Evolutionary conservation across 768 basidiomycete genomes (phyloP).

Genomic region (Lenzites betulinus): DNA sequence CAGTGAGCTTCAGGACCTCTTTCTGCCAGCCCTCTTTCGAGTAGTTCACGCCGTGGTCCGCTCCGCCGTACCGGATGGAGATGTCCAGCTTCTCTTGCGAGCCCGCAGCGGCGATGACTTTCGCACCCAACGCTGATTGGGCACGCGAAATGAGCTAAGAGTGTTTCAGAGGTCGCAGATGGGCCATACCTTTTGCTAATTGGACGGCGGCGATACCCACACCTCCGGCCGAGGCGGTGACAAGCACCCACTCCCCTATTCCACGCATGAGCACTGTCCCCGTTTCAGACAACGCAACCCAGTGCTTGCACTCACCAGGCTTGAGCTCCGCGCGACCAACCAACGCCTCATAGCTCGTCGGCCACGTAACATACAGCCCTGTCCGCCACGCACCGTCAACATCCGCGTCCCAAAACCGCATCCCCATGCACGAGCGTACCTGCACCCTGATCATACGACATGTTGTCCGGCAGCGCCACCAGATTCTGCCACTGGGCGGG

Average conservation of each 20-base stretch:
- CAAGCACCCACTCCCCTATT: slow-evolving; percentile 85
- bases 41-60: slow-evolving; percentile 85
- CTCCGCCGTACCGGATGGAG: slow-evolving; percentile 73
- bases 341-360: slow-evolving; percentile 91
- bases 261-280: not conserved
- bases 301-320: slow-evolving; percentile 61
- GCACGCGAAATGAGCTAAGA: not conserved
- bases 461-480: slow-evolving; percentile 67
- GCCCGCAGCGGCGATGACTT: slow-evolving; percentile 92
- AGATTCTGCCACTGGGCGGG: slow-evolving; percentile 53
- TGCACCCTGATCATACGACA: slow-evolving; percentile 86
- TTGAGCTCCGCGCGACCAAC: slow-evolving; percentile 83
- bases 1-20: slow-evolving; percentile 80
- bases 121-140: slow-evolving; percentile 76
- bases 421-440: slow-evolving; percentile 42
- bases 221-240: slow-evolving; percentile 95
- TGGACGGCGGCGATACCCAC: slow-evolving; percentile 93
- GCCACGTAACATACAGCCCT: slow-evolving; percentile 89
- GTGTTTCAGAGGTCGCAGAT: not conserved
- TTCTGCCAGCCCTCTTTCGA: slow-evolving; percentile 82
- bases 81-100: slow-evolving; percentile 79
- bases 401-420: no score
- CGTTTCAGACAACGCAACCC: no score
- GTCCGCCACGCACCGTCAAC: not conserved
- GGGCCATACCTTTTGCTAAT: slow-evolving; percentile 76